Evolutionary conservation across 441 rosid species (phyloP).

Genomic region (Isatis lusitanica): DNA sequence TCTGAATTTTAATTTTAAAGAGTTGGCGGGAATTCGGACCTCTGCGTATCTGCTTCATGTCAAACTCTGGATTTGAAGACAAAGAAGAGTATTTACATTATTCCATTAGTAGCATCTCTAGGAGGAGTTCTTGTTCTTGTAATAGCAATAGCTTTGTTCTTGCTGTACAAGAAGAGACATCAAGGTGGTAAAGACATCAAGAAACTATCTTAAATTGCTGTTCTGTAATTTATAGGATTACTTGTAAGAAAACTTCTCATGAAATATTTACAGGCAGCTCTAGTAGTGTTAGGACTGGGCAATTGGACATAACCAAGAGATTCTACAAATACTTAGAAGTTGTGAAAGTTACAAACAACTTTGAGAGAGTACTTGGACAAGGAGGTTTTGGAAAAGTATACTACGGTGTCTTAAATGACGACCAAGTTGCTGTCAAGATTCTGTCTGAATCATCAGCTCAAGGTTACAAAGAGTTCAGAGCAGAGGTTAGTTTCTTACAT

Average conservation of each 20-base stretch:
- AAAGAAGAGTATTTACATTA: constrained; percentile 18
- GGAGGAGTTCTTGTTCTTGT: constrained; percentile 27
- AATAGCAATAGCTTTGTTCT: constrained; percentile 19
- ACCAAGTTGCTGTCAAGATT: constrained; percentile 45
- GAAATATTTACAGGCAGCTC: neutral
- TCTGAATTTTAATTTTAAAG: constrained; percentile 20
- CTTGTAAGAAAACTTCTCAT: neutral
- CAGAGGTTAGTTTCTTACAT: constrained; percentile 34
- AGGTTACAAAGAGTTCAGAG: constrained; percentile 43
- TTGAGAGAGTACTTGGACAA: constrained; percentile 39
- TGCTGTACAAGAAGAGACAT: constrained; percentile 34
- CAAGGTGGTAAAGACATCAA: constrained; percentile 1
- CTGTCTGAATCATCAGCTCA: constrained; percentile 39
- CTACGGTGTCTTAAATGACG: constrained; percentile 31
- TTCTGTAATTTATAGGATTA: neutral
- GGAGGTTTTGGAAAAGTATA: constrained; percentile 51
- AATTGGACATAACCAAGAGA: constrained; percentile 27
- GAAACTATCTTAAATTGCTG: neutral
- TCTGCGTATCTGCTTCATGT: constrained; percentile 40
- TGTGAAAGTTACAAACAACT: constrained; percentile 40
- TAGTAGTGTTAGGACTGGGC: constrained; percentile 7
- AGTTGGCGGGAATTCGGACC: constrained; percentile 35
- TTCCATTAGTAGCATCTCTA: constrained; percentile 44
- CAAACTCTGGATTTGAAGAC: neutral
- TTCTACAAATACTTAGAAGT: constrained; percentile 38